These are phyloP conservation scores for Cystofilobasidium macerans DNA, from an alignment of 768 basidiomycete genomes.

Conservation along the genomic window DNA sequence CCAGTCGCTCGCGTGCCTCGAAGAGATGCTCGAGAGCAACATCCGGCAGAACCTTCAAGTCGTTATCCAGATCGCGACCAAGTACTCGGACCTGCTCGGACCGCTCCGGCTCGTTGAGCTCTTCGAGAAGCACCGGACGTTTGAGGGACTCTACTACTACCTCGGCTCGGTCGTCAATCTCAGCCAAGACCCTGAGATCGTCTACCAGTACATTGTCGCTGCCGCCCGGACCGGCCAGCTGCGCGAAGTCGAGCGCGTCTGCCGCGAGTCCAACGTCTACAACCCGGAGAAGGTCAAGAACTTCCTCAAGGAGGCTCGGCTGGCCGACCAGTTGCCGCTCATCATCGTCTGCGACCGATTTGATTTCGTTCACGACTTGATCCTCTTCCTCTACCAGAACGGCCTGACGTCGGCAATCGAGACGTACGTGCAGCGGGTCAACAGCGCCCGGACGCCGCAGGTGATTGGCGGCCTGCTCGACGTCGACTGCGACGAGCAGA, in stretches of 20 bases:
- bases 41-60: constrained; percentile 95
- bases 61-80: constrained; percentile 93
- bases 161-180: constrained; percentile 96
- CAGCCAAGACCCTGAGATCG: constrained; percentile 88
- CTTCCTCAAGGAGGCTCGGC: constrained; percentile 61
- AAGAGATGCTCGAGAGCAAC: constrained; percentile 94
- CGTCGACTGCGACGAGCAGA: constrained; percentile 92
- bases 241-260: constrained; percentile 96
- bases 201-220: constrained; percentile 99
- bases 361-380: constrained; percentile 98
- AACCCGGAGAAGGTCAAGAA: constrained; percentile 99
- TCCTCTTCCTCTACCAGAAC: constrained; percentile 96
- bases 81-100: constrained; percentile 95
- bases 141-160: constrained; percentile 97
- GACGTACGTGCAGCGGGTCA: constrained; percentile 98
- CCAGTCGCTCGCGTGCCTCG: constrained; percentile 87
- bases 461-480: constrained; percentile 93
- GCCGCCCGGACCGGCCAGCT: constrained; percentile 97
- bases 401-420: constrained; percentile 94
- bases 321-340: constrained; percentile 88
- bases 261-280: constrained; percentile 91
- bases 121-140: constrained; percentile 95
- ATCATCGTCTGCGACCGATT: constrained; percentile 99
- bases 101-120: constrained; percentile 96
- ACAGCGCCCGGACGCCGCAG: constrained; percentile 91